These are phyloP conservation scores for Microdochium bolleyi DNA, from an alignment of 2,329 filamentous ascomycete genomes.

Conservation along the genomic window DNA sequence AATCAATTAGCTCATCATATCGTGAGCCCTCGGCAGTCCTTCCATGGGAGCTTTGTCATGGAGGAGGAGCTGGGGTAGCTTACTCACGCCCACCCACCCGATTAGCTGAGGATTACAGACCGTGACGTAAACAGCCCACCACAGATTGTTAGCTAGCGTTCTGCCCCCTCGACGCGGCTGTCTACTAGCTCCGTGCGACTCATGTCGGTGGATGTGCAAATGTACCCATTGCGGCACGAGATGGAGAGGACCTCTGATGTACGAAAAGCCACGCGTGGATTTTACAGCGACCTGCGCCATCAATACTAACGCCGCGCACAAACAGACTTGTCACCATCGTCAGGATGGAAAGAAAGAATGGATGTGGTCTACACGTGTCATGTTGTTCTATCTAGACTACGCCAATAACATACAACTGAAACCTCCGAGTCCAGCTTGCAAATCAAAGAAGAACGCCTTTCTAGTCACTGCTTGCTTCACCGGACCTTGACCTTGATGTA, in stretches of 20 bases:
- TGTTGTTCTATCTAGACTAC: no score
- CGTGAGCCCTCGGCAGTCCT: background rate
- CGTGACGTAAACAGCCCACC: conserved; percentile 21
- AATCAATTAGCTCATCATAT: background rate
- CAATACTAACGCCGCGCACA: no score
- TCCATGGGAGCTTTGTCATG: background rate
- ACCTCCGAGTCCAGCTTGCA: no score
- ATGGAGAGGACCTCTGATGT: no score
- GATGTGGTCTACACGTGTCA: no score
- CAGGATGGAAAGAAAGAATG: no score
- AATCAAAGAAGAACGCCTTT: background rate
- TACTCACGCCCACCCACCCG: background rate
- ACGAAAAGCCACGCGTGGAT: no score
- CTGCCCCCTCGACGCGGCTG: background rate
- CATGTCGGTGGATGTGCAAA: no score
- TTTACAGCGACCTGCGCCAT: no score
- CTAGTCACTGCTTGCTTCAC: conserved; percentile 15
- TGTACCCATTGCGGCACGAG: no score
- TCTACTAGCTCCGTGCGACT: background rate
- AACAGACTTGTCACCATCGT: no score
- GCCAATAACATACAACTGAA: no score
- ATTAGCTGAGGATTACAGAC: conserved; percentile 20
- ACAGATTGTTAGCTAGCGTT: background rate
- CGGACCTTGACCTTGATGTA: conserved; percentile 84
- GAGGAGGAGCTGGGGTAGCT: background rate